Conservation (phyloP, 257 asterid genomes). For the Solanum piurae region DNA sequence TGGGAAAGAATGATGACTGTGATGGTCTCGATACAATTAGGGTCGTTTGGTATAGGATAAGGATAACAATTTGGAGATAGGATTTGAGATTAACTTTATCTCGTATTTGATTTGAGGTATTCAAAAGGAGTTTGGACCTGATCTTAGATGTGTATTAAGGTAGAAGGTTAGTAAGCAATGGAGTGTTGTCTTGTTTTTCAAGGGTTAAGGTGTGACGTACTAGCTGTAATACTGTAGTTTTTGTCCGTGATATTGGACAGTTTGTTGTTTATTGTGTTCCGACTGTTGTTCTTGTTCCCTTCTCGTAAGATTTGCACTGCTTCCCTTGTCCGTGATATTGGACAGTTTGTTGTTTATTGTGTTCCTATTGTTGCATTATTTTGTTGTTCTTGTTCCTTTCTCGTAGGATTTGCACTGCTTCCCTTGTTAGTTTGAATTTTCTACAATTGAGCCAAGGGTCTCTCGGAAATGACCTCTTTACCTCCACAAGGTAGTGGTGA, state of each 20-base stretch:
- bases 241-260: not conserved
- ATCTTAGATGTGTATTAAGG: not conserved
- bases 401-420: not conserved
- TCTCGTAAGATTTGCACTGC: not conserved
- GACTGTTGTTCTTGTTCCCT: not conserved
- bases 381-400: not conserved
- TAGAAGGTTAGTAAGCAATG: not conserved
- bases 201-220: not conserved
- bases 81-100: not conserved
- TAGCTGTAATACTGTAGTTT: too few species aligned
- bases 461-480: not conserved
- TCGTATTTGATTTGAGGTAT: not conserved
- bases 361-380: not conserved
- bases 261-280: not conserved
- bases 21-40: not conserved
- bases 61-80: not conserved
- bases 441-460: not conserved
- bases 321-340: not conserved
- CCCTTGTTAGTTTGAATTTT: not conserved
- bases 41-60: not conserved
- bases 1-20: not conserved
- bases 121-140: not conserved
- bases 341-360: not conserved
- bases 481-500: not conserved
- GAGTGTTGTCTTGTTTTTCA: not conserved